Conservation (phyloP, 768 basidiomycete species). For the Amylocystis lapponica region DNA sequence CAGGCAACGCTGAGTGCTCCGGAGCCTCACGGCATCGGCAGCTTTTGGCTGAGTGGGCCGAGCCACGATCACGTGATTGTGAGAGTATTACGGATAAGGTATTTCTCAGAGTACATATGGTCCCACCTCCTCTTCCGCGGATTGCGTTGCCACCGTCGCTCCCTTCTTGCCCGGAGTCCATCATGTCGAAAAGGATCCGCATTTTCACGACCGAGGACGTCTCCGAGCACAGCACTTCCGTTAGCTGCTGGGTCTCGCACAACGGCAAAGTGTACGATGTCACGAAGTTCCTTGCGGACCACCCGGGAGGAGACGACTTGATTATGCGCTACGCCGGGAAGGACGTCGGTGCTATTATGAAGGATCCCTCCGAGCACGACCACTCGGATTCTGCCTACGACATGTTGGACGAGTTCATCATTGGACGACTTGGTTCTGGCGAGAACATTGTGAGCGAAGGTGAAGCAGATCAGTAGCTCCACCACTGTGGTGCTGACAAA, state of each 20-base stretch:
- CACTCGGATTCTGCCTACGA: slow-evolving; percentile 91
- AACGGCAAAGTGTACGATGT: slow-evolving; percentile 88
- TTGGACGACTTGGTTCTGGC: slow-evolving; percentile 77
- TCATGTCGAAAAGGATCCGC: slow-evolving; percentile 59
- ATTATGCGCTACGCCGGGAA: slow-evolving; percentile 79
- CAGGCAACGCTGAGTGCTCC: no score
- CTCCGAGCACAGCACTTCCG: slow-evolving; percentile 46
- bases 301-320: slow-evolving; percentile 93
- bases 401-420: slow-evolving; percentile 82
- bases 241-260: slow-evolving; percentile 80
- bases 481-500: slow-evolving; percentile 1
- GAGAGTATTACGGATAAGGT: no score
- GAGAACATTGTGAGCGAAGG: slow-evolving; percentile 76
- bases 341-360: slow-evolving; percentile 80
- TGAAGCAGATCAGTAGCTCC: no score
- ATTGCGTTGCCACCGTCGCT: no score
- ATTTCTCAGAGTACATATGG: no score
- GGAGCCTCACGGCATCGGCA: no score
- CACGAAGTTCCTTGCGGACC: slow-evolving; percentile 76
- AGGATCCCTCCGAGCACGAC: slow-evolving; percentile 71
- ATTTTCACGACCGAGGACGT: slow-evolving; percentile 78
- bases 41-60: no score
- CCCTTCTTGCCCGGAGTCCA: no score
- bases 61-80: no score
- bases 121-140: no score